phyloP scores from a whole-genome alignment of 345 rosid species.

The Euphorbia lathyris region DNA sequence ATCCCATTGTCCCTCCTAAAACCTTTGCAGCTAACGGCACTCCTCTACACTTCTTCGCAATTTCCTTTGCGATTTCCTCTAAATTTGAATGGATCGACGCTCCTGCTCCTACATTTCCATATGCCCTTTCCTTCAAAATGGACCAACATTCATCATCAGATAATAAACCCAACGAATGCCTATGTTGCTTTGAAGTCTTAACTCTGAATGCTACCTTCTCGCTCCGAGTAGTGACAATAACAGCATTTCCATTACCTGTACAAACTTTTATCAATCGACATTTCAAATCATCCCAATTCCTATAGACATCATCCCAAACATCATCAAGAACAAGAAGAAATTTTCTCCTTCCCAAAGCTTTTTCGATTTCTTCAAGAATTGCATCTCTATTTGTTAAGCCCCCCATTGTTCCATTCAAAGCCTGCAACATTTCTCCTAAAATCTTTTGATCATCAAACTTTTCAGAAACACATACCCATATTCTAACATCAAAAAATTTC shows the following conservation, averaged over 20 bases:
- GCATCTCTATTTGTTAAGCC: background rate
- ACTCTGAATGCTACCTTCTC: conserved; percentile 2
- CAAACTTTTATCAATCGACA: background rate
- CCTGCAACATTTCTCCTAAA: conserved; percentile 13
- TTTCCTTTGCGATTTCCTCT: conserved; percentile 15
- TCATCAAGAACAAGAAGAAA: conserved; percentile 26
- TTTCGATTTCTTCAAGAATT: background rate
- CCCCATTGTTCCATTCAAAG: background rate
- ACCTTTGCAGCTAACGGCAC: conserved; percentile 18
- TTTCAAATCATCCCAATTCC: conserved; percentile 13
- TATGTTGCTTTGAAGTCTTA: background rate
- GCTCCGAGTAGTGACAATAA: conserved; percentile 24
- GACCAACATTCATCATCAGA: conserved; percentile 17
- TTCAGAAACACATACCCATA: background rate
- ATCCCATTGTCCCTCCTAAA: conserved; percentile 8
- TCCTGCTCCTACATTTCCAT: background rate
- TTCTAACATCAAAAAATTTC: background rate
- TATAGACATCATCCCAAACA: conserved; percentile 18
- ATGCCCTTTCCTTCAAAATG: conserved; percentile 12
- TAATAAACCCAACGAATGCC: background rate
- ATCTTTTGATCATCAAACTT: conserved; percentile 1
- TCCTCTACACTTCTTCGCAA: conserved; percentile 24
- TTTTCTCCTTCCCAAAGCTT: background rate
- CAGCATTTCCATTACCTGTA: background rate
- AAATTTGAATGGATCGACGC: background rate